Conservation (phyloP, 805 yeast genomes). For the Yarrowia keelungensis region DNA sequence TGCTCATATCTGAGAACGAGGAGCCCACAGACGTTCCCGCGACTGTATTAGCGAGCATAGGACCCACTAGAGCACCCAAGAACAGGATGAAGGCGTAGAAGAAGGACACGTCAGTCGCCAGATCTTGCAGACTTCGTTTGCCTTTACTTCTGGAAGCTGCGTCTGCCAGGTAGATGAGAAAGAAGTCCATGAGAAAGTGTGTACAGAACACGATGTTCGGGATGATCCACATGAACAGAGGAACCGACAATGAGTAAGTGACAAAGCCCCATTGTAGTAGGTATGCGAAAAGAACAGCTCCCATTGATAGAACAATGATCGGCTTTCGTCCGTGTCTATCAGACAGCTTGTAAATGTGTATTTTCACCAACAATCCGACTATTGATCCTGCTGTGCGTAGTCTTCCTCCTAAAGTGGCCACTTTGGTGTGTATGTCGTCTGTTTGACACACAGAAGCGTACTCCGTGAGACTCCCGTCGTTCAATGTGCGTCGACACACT, state of each 20-base stretch:
- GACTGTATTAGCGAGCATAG: constrained; percentile 10
- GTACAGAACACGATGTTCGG: constrained; percentile 33
- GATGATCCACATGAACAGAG: constrained; percentile 2
- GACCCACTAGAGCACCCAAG: constrained; percentile 16
- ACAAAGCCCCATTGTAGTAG: constrained; percentile 24
- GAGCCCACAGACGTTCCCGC: neutral
- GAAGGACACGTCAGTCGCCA: constrained; percentile 29
- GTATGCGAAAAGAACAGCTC: neutral
- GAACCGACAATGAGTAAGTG: constrained; percentile 2
- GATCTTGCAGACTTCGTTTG: constrained; percentile 14
- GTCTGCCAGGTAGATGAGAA: constrained; percentile 31
- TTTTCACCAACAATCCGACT: constrained; percentile 3
- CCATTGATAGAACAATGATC: constrained; percentile 5
- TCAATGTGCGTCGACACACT: constrained; percentile 15
- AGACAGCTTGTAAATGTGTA: constrained; percentile 22
- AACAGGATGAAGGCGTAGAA: constrained; percentile 29
- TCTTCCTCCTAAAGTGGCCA: constrained; percentile 13
- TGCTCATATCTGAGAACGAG: constrained; percentile 13
- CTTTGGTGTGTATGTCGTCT: constrained; percentile 10
- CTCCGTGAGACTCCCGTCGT: constrained; percentile 11
- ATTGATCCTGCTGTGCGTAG: constrained; percentile 1
- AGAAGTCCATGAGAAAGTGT: constrained; percentile 25
- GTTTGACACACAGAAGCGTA: constrained; percentile 23
- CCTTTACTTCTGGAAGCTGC: constrained; percentile 14
- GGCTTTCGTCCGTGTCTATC: constrained; percentile 22